Base-by-base conservation (phyloP, 1,139 yeast species). In the Hyphopichia buzzinii region DNA sequence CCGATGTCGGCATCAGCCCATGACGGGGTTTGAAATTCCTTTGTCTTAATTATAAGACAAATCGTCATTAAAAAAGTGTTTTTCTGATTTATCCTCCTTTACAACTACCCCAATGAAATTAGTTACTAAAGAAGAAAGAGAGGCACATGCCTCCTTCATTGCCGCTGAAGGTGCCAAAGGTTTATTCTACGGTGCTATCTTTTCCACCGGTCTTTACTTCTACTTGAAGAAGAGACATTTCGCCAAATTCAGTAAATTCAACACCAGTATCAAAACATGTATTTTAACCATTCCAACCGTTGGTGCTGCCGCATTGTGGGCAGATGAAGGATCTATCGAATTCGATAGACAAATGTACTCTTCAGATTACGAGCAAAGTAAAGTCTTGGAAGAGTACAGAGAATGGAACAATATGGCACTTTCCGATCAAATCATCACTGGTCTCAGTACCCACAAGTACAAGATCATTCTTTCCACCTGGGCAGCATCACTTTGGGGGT, bases 401-500 rank as follows among this genome's bases (percentile, higher is more conserved):
- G 60, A 71, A 47, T 81, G 86, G 84, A 62, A 70, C 29, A 49
- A 57, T 4, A 52, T 79, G 45, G 58, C 82, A 1, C 30, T 58
- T 2, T 42, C 53, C 12, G 79, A 79, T 34, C 77, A 77, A 49
- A 39, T 69, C 3, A 55, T 76, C 39, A 72, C 74, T 27, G 50
- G 66, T 24, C 62, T 77, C 34, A 64, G 67, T 34, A 76, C 72
- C 35, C 68, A 86, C 68, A 86, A 85, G 62, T 89, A 87, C 65
- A 81, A 81, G 55, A 70, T 85, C 49, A 81, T 90, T 46, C 76
- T 84, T 25, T 79, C 79, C 35, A 74, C 89, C 2, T 89, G 97
- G 97, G 95, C 88, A 14, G 88, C 80, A 19, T 81, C 95, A 6
- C 64, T 89, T 69, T 88, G 75, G 48, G 96, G 95, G 1, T 83